These are phyloP conservation scores for Limnomonas spitsbergensis DNA, from an alignment of 139 green algal genomes.

Conservation along the genomic window DNA sequence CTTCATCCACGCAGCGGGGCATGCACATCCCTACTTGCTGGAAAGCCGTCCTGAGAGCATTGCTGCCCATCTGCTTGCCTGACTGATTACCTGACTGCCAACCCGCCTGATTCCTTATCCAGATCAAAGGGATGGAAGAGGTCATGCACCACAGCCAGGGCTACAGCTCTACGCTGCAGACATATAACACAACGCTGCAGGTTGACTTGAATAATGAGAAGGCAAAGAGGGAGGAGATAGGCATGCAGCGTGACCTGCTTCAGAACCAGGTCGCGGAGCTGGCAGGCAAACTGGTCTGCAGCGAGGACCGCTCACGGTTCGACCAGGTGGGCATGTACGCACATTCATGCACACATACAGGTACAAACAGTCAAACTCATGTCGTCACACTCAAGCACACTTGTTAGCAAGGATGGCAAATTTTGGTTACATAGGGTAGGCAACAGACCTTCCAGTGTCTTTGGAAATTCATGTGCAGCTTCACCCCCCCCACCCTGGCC, in stretches of 20 bases:
- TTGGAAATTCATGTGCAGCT: no score
- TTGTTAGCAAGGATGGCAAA: no score
- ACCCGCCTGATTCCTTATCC: not conserved
- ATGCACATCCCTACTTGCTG: not conserved
- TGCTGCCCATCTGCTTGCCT: not conserved
- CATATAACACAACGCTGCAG: constrained; percentile 56
- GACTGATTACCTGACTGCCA: not conserved
- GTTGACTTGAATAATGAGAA: constrained; percentile 42
- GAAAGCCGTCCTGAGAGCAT: not conserved
- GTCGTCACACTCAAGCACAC: no score
- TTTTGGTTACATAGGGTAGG: no score
- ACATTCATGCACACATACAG: constrained; percentile 11
- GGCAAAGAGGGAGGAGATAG: constrained; percentile 39
- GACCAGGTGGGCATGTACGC: constrained; percentile 42
- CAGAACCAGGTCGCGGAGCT: constrained; percentile 42
- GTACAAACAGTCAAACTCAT: not conserved
- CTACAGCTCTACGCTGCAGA: constrained; percentile 55
- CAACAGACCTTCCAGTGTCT: no score
- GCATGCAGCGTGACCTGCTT: constrained; percentile 29
- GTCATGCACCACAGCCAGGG: constrained; percentile 42
- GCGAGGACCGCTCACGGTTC: constrained; percentile 41
- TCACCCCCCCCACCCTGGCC: no score
- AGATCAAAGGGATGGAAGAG: constrained; percentile 56
- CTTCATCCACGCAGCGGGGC: no score
- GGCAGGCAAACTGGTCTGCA: constrained; percentile 33